A percentile compares a stretch with the other conserved stretches of the same genome.
Conservation (phyloP, 2,329 filamentous ascomycete species). For the Daldinia sp. region DNA sequence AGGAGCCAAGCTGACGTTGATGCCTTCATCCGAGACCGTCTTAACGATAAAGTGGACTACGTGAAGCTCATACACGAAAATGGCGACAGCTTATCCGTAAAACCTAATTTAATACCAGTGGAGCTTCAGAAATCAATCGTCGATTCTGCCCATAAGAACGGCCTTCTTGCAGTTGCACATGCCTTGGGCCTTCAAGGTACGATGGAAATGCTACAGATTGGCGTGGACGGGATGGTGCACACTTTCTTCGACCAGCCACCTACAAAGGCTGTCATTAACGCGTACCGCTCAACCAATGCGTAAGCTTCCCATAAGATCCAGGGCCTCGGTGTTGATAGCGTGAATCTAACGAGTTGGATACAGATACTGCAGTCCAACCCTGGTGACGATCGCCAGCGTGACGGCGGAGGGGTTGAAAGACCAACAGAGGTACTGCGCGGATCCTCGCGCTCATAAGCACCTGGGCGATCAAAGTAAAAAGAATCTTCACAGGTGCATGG, state of each 20-base stretch:
- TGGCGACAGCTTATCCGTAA: conserved; percentile 50
- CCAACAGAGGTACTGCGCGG: conserved; percentile 34
- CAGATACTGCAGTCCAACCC: conserved; percentile 39
- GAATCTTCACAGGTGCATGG: conserved; percentile 23
- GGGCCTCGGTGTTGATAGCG: not conserved
- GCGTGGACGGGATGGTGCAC: conserved; percentile 46
- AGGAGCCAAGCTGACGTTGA: conserved; percentile 51
- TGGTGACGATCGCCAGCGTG: conserved; percentile 37
- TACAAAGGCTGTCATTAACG: conserved; percentile 36
- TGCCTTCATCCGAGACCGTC: conserved; percentile 51
- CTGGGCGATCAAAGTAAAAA: conserved; percentile 2
- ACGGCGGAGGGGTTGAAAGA: conserved; percentile 38
- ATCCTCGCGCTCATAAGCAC: conserved; percentile 22
- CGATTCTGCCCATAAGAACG: conserved; percentile 45
- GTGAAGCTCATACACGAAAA: conserved; percentile 62
- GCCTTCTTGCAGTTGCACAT: conserved; percentile 43
- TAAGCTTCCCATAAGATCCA: conserved; percentile 8
- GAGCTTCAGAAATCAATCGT: conserved; percentile 56
- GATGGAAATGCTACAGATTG: conserved; percentile 41
- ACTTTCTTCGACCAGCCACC: conserved; percentile 45
- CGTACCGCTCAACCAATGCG: conserved; percentile 35
- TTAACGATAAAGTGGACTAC: conserved; percentile 54
- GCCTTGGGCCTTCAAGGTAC: conserved; percentile 41
- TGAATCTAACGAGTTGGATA: not conserved
- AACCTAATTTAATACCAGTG: conserved; percentile 51